Conservation (phyloP, 1,139 yeast genomes). For the Suhomyces ambrosiae region DNA sequence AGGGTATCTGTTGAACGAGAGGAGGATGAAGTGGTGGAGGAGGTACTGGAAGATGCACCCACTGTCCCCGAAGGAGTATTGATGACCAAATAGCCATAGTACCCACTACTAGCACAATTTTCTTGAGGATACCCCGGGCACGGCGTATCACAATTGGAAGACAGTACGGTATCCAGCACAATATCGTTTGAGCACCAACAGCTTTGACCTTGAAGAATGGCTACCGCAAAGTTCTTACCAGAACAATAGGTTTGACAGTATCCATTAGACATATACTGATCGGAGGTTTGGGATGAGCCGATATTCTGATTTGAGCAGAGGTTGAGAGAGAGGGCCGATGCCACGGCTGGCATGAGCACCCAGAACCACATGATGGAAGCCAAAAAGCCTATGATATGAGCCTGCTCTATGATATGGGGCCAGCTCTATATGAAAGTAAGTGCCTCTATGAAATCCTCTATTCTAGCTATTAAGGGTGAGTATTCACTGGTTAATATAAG, state of each 20-base stretch:
- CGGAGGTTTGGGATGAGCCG: constrained; percentile 24
- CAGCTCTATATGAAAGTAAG: no score
- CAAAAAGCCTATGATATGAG: no score
- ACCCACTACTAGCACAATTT: constrained; percentile 36
- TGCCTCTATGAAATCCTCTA: no score
- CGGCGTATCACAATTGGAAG: constrained; percentile 41
- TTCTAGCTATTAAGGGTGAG: no score
- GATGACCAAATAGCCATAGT: constrained; percentile 39
- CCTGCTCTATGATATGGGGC: no score
- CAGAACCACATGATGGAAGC: background rate
- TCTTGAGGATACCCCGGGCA: constrained; percentile 55
- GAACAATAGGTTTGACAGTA: constrained; percentile 51
- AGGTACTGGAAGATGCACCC: constrained; percentile 13
- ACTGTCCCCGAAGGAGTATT: constrained; percentile 19
- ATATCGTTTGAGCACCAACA: constrained; percentile 66
- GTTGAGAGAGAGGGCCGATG: constrained; percentile 16
- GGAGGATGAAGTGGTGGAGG: constrained; percentile 13
- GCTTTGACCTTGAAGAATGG: constrained; percentile 49
- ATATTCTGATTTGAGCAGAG: constrained; percentile 54
- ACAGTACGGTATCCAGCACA: constrained; percentile 42
- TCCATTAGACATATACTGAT: constrained; percentile 54
- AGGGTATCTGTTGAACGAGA: no score
- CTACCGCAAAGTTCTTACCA: constrained; percentile 51
- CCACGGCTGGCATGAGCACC: constrained; percentile 1
- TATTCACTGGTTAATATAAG: no score